phyloP scores from a whole-genome alignment of 208 protist species.

The Leishmania amazonensis region DNA sequence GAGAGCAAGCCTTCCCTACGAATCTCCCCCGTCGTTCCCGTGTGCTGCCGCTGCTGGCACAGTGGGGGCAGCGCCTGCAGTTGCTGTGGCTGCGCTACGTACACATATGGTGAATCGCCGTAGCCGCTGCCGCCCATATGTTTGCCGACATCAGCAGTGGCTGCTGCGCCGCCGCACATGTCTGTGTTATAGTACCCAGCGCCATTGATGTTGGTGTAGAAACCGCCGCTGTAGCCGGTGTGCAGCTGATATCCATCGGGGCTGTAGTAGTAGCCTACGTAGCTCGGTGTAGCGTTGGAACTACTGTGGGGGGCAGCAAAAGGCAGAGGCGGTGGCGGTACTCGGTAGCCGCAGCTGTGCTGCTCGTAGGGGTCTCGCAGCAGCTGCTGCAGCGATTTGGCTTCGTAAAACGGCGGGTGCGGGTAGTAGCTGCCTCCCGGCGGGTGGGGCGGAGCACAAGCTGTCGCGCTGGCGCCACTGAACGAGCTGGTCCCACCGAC shows the following conservation, averaged over 20 bases:
- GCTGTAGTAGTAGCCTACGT: not conserved
- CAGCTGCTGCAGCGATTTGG: slow-evolving; percentile 4
- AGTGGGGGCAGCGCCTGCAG: not conserved
- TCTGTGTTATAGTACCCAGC: not conserved
- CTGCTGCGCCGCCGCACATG: not conserved
- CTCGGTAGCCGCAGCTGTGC: not conserved
- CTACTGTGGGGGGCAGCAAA: not conserved
- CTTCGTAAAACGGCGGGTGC: slow-evolving; percentile 9
- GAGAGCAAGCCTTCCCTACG: not conserved
- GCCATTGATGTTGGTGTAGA: not conserved
- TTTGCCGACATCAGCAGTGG: not conserved
- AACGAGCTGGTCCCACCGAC: not conserved
- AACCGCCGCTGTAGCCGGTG: not conserved
- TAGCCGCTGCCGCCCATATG: not conserved
- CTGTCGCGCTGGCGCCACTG: not conserved
- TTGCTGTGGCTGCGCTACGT: not conserved
- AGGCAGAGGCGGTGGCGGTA: not conserved
- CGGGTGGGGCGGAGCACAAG: not conserved
- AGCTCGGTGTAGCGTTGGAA: not conserved
- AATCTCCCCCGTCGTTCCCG: not conserved
- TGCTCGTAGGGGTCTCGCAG: not conserved
- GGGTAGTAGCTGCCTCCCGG: slow-evolving; percentile 1
- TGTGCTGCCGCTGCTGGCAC: not conserved
- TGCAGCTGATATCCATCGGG: not conserved
- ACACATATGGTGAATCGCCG: not conserved